Base-by-base conservation (phyloP, 805 yeast genomes). In the Candida saitoana region DNA sequence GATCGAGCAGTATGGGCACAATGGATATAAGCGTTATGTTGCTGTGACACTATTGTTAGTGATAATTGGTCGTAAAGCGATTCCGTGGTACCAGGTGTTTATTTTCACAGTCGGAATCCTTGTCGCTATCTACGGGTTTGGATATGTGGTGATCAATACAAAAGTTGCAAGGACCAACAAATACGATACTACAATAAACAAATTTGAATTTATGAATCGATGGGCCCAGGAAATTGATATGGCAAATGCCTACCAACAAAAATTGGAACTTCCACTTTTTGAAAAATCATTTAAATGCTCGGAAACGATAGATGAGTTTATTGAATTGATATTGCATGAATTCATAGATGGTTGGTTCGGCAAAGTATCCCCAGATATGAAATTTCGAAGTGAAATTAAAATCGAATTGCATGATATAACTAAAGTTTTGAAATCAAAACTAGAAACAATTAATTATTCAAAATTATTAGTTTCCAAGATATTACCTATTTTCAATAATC, bases 401-500 rank as follows among this genome's bases (percentile, higher is more conserved):
- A 37, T 53, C 2, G 75, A 77, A 40, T 58, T 84, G 22, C 62
- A 72, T 6, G 38, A 47, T 2, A 73, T 75, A 0, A 54, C 79
- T 1, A 50, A 47, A 6, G 61, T 61, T 15, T 39, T 88, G 5
- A 71, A 72, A 18, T 44, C 48, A 3, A 59, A 83, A 22, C 43
- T 82, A 1, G 53, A 46, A 0, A 51, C 55, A 0, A 43, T 80
- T 1, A 87, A 87, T 51, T 60, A 76, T 16, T 69, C 88, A 1
- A 71, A 72, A 33, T 54, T 87, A 22, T 45, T 84, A 2, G 80
- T 87, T 1, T 62, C 78, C 22, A 71, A 72, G 35, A 27, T 86
- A 0, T 42, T 86, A 5, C 96, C 96, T 0, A 50, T 82, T 1
- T 5, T 87, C 1, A 81, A 86, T 1, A 75, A 72, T 9, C 96